Percentiles rank a stretch among this genome's conserved stretches.
phyloP scores from a whole-genome alignment of 257 asterid species.

The Rhazya stricta region DNA sequence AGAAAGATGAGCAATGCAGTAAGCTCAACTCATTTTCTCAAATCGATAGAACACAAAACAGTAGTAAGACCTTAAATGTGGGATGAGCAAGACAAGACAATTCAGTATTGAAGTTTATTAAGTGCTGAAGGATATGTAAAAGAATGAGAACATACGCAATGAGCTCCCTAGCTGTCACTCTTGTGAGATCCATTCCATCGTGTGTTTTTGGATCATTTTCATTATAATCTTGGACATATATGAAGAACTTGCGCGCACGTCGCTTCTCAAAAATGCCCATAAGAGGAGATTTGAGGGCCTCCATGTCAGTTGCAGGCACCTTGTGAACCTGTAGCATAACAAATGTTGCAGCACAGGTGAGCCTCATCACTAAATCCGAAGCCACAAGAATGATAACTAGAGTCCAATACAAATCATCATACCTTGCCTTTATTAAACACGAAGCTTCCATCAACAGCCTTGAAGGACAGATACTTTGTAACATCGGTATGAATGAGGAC shows the following conservation, averaged over 20 bases:
- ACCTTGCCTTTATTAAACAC: conserved; percentile 92
- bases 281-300: conserved; percentile 93
- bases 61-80: background rate
- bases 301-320: conserved; percentile 95
- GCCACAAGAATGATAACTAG: background rate
- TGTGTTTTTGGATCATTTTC: conserved; percentile 82
- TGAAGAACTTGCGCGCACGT: conserved; percentile 90
- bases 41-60: background rate
- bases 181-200: conserved; percentile 88
- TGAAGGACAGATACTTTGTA: conserved; percentile 82
- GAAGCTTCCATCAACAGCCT: conserved; percentile 96
- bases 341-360: conserved; percentile 6
- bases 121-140: no score
- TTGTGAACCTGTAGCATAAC: conserved; percentile 65
- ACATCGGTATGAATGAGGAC: conserved; percentile 93
- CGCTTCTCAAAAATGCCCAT: conserved; percentile 98
- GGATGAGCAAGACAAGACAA: background rate
- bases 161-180: conserved; percentile 75
- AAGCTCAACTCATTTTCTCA: background rate
- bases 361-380: background rate
- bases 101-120: background rate
- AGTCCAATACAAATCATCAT: conserved; percentile 6
- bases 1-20: background rate
- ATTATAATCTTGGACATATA: conserved; percentile 81
- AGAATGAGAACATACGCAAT: conserved; percentile 50